Evolutionary conservation across 768 basidiomycete genomes (phyloP), one percentile per base, ranked within the genome.

Genomic region (Mycena chlorophos): DNA sequence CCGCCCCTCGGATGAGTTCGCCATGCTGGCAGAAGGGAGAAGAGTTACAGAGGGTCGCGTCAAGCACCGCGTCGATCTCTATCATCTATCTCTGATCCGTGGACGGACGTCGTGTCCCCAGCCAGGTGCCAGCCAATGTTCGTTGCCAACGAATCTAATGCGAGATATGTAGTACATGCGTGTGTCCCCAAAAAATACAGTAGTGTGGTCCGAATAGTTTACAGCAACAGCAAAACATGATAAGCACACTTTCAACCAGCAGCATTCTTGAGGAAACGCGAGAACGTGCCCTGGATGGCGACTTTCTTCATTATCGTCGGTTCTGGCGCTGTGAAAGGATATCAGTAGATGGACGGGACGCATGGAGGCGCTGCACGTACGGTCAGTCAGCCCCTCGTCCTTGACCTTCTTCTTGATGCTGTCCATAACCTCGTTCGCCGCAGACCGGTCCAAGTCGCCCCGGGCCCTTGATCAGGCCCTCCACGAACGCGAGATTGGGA

Each of bases 271-370:
- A 55, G 74, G 75, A 94, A 86, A 51, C 90, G 78, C 23, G 89
- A 87, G 65, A 93, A 85, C 26, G 83, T 76, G 54, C 84, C 84
- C 69, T 88, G 89, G 31, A 92, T 79, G 8, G 84, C 79, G 42
- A 94, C 83, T 68, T 91, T 92, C 79, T 93, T 93, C 92, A 94
- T 94, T 63, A 94, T 87, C 2, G 91, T 94, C 1, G 89, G 87
- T 68, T 91, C 88, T 12, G 82, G 73, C 1, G 92, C 92, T 94
- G 63, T 16, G 39, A 42, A 40, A 54, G 6, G 40, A 49, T 60
- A 65, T 25, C 60, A 60, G 23, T 28, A 56, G 27, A 57, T 29
- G 52, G 47, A 29, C 22, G 29, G 47, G 23, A 28, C 42, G 23
- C 17, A 53, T 1, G 23, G 17, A 30, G 34, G 37, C 38, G n/a